Base-by-base conservation (phyloP, 345 rosid genomes). In the Pugionium dolabratum region DNA sequence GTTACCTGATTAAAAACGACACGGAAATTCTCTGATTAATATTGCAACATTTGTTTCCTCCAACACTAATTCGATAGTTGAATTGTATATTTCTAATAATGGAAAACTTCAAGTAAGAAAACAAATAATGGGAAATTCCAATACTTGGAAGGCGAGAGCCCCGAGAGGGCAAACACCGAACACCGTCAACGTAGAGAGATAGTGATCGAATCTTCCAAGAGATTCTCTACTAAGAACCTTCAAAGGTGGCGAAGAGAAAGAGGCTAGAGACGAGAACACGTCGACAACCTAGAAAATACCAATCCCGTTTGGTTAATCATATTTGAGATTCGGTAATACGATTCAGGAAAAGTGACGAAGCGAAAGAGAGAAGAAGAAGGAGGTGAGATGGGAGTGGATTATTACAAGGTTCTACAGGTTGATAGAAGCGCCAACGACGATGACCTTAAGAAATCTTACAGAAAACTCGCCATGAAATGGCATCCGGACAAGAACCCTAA, bases 381-480 rank as follows among this genome's bases (percentile, higher is more conserved):
- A 18, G 18, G 18, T 18, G 59, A 67, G 50, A 85, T 86, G 91
- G 88, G 86, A 8, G 77, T 77, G 11, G 88, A 86, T 79, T 86
- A 83, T 72, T 83, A 86, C 65, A 82, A 78, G 51, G 54, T 80
- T 36, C 55, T 86, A 79, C 79, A 77, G 70, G 91, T 83, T 29
- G 75, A 82, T 51, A 77, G 67, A 71, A 80, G 67, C 70, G 88
- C 86, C 2, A 73, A 56, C 66, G 91, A 86, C 9, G 88, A 82
- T 27, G 91, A 86, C 53, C 76, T 86, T 28, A 86, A 86, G 82
- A 86, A 80, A 75, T 79, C 91, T 27, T 83, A 86, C 47, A 75
- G 88, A 30, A 86, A 70, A 60, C 73, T 86, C 37, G 79, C 79
- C 0, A 75, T 75, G 79, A 75, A 75, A 54, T 75, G 79, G 79